Conservation (phyloP, 1,139 yeast species). For the Blastobotrys persicus region DNA sequence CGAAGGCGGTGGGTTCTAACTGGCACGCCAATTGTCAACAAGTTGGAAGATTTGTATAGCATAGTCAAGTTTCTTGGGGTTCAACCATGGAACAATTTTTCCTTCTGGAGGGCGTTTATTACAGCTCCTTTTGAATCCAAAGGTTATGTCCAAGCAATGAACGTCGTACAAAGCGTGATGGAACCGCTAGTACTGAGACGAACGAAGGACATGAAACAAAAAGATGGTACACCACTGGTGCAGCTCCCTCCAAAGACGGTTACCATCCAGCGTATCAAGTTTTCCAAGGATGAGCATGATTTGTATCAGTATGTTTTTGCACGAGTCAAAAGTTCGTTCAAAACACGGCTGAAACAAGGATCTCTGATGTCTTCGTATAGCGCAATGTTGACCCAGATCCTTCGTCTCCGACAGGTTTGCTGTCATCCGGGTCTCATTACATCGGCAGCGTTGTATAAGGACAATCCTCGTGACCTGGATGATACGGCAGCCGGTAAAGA, state of each 20-base stretch:
- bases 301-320: slow-evolving; percentile 70
- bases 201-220: slow-evolving; percentile 79
- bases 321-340: slow-evolving; percentile 68
- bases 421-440: slow-evolving; percentile 74
- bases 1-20: slow-evolving; percentile 82
- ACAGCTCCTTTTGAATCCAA: slow-evolving; percentile 79
- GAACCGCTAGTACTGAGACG: slow-evolving; percentile 83
- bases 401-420: slow-evolving; percentile 83
- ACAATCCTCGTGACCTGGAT: slow-evolving; percentile 7
- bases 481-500: slow-evolving; percentile 12
- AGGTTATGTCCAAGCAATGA: slow-evolving; percentile 66
- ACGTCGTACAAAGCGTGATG: slow-evolving; percentile 77
- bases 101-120: slow-evolving; percentile 87
- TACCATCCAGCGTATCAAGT: slow-evolving; percentile 60
- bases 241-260: slow-evolving; percentile 76
- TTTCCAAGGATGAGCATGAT: slow-evolving; percentile 62
- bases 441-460: slow-evolving; percentile 31
- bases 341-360: slow-evolving; percentile 60
- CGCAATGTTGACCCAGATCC: slow-evolving; percentile 76
- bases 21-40: slow-evolving; percentile 91
- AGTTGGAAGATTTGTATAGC: slow-evolving; percentile 82
- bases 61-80: slow-evolving; percentile 69
- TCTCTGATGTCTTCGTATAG: slow-evolving; percentile 72
- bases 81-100: slow-evolving; percentile 86
- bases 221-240: slow-evolving; percentile 72